Evolutionary conservation across 306 rosid species (phyloP).

Genomic region (Delonix regia): DNA sequence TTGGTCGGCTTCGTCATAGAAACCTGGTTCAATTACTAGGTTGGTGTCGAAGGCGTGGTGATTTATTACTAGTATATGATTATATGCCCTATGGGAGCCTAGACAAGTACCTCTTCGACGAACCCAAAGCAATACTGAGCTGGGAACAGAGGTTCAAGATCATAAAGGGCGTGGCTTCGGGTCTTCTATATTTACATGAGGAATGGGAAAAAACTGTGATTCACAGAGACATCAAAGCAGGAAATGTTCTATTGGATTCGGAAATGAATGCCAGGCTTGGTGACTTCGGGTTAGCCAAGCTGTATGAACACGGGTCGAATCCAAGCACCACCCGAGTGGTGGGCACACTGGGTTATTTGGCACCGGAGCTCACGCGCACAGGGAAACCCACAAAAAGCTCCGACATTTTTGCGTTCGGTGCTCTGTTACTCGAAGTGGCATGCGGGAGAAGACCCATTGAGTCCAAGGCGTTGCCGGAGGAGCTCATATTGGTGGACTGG

Average conservation of each 20-base stretch:
- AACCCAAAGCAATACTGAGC: conserved; percentile 34
- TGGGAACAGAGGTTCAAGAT: conserved; percentile 69
- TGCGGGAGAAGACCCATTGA: conserved; percentile 71
- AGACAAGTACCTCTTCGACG: conserved; percentile 58
- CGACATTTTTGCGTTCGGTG: conserved; percentile 68
- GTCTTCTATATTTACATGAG: conserved; percentile 59
- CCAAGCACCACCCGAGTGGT: conserved; percentile 64
- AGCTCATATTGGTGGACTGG: conserved; percentile 63
- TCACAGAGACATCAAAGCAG: conserved; percentile 71
- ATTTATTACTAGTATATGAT: conserved; percentile 57
- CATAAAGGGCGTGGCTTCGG: conserved; percentile 61
- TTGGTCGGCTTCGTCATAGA: conserved; percentile 66
- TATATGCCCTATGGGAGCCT: conserved; percentile 67
- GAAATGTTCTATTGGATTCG: conserved; percentile 59
- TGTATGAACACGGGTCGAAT: conserved; percentile 54
- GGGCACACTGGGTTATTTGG: conserved; percentile 66
- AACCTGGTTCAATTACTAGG: conserved; percentile 64
- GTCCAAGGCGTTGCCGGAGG: conserved; percentile 63
- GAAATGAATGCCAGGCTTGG: conserved; percentile 61
- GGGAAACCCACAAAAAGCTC: conserved; percentile 59
- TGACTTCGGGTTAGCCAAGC: conserved; percentile 68
- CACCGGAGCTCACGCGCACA: conserved; percentile 64
- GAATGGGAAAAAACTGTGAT: conserved; percentile 73
- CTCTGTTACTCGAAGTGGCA: conserved; percentile 57
- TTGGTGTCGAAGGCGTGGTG: conserved; percentile 58